Evolutionary conservation across 768 basidiomycete species (phyloP), one percentile per base, ranked within the genome.

Genomic region (Boletus barrowsii): DNA sequence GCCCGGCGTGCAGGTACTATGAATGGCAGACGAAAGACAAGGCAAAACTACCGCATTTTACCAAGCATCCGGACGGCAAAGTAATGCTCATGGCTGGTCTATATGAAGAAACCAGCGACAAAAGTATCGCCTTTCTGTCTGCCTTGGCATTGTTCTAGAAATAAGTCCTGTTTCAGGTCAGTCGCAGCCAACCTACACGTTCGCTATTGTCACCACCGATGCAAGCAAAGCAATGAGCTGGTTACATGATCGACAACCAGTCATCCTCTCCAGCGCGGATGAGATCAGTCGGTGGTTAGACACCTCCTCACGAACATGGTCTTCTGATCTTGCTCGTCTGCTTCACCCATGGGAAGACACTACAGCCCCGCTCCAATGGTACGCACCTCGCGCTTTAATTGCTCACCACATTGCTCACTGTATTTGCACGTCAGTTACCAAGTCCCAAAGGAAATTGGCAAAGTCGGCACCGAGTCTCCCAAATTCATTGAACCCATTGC

Each of bases 11-110:
- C 40, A 92, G 92, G 30, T 97, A 97, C 69, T 98, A 92, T 67
- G 96, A 99, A 71, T 98, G 96, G 96, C 77, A 91, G 40, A 87
- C 84, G 53, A 91, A 87, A 67, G 88, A 86, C 48, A 88, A 86
- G 64, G 77, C 82, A 40, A 89, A 88, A 60, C 64, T 90, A 1
- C 92, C 95, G 0, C 84, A 96, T 66, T 94, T 93, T 62, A 85
- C 82, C 36, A 89, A 86, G 63, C 83, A 79, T 41, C 79, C 81
- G 42, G 81, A 87, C 53, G 74, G 75, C 20, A 75, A 72, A 48
- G 61, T 95, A 4, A 83, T 98, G 79, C 81, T 94, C 32, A 78
- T 99, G 67, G 95, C 95, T 1, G 95, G 93, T 2, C 72, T 98
- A 1, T 97, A 90, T 63, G 94, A 97, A 58, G 79, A 72, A 47